phyloP scores from a whole-genome alignment of 1,284 basidiomycete genomes.

The Singerocomus inundabilis region DNA sequence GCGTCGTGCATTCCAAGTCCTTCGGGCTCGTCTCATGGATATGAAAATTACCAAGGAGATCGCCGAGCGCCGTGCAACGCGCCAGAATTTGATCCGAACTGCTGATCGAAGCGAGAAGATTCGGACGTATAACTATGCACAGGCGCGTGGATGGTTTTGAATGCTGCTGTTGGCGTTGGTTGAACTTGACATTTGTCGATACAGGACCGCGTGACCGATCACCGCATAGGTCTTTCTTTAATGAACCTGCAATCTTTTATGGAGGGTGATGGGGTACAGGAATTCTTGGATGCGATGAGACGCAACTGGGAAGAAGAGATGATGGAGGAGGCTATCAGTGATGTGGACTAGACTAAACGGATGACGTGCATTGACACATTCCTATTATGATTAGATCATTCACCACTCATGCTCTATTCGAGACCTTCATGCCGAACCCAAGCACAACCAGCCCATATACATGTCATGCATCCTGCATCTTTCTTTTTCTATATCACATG shows the following conservation, averaged over 20 bases:
- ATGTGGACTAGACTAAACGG: constrained; percentile 12
- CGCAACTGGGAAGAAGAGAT: constrained; percentile 62
- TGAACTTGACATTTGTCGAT: neutral
- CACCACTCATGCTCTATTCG: too few relatives aligned
- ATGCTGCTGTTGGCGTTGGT: neutral
- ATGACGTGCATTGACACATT: too few relatives aligned
- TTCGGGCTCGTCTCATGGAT: constrained; percentile 82
- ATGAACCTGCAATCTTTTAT: constrained; percentile 74
- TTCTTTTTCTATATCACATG: too few relatives aligned
- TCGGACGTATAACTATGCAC: constrained; percentile 89
- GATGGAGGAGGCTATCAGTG: constrained; percentile 65
- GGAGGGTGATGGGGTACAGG: constrained; percentile 73
- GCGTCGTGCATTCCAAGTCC: constrained; percentile 84
- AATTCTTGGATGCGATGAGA: constrained; percentile 63
- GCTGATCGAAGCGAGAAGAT: constrained; percentile 90
- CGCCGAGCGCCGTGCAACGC: constrained; percentile 64
- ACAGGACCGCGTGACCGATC: constrained; percentile 89
- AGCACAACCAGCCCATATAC: too few relatives aligned
- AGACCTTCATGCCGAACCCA: too few relatives aligned
- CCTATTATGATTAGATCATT: too few relatives aligned
- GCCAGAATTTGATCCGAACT: constrained; percentile 73
- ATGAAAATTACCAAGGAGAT: constrained; percentile 70
- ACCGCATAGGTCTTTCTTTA: constrained; percentile 78
- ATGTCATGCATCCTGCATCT: too few relatives aligned
- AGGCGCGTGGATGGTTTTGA: constrained; percentile 43